A percentile compares a stretch with the other conserved stretches of the same genome.
Conservation (phyloP, 2,329 filamentous ascomycete species). For the Colletotrichum euphorbiae region DNA sequence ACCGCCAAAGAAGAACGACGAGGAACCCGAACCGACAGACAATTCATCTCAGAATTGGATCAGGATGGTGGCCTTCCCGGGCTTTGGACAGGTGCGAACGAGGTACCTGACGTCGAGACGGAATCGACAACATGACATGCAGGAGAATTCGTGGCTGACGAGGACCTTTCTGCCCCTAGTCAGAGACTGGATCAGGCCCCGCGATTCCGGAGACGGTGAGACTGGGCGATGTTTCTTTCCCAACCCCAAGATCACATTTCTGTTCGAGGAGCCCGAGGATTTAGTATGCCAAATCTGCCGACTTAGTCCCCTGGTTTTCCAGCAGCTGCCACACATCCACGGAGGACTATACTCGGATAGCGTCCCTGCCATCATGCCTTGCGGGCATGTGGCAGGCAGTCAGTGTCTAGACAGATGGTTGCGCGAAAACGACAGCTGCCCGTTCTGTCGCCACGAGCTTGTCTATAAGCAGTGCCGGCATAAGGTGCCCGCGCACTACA, state of each 20-base stretch:
- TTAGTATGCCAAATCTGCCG: conserved; percentile 46
- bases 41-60: background rate
- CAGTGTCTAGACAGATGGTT: conserved; percentile 48
- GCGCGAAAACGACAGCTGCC: conserved; percentile 44
- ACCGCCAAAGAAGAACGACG: no score
- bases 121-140: background rate
- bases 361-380: conserved; percentile 48
- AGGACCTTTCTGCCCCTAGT: conserved; percentile 9
- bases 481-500: conserved; percentile 41
- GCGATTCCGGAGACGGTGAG: background rate
- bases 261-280: conserved; percentile 43
- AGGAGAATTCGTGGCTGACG: conserved; percentile 7
- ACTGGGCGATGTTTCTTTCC: conserved; percentile 43
- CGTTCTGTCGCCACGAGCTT: conserved; percentile 49
- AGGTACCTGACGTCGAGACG: conserved; percentile 8
- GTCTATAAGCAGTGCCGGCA: conserved; percentile 48
- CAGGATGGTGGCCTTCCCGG: conserved; percentile 2
- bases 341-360: background rate
- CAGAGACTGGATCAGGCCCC: conserved; percentile 13
- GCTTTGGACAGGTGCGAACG: background rate
- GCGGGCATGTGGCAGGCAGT: conserved; percentile 50
- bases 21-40: background rate
- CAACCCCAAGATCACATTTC: conserved; percentile 46
- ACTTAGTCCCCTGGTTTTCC: conserved; percentile 41
- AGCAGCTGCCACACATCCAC: background rate